Percentiles rank a stretch among this genome's conserved stretches.
These are phyloP conservation scores for Didymella lethalis DNA, from an alignment of 2,329 filamentous ascomycete genomes.

Conservation along the genomic window DNA sequence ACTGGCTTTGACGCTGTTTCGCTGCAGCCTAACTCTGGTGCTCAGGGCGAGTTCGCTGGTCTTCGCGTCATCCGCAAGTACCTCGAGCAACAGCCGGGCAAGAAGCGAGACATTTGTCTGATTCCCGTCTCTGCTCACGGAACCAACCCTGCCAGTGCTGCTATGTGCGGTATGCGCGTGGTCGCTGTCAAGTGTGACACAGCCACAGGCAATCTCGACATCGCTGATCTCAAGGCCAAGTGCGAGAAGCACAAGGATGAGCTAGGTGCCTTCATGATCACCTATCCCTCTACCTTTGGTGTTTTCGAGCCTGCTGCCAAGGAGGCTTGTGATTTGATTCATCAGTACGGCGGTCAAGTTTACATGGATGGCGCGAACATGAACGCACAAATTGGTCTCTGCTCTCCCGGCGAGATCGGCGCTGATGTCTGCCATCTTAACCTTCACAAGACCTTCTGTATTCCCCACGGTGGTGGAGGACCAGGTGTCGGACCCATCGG, in stretches of 20 bases:
- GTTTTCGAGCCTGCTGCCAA: slow-evolving; percentile 93
- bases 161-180: slow-evolving; percentile 95
- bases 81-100: slow-evolving; percentile 70
- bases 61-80: slow-evolving; percentile 87
- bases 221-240: slow-evolving; percentile 84
- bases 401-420: slow-evolving; percentile 92
- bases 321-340: slow-evolving; percentile 83
- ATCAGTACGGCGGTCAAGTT: slow-evolving; percentile 87
- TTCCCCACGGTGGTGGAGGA: slow-evolving; percentile 92
- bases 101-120: slow-evolving; percentile 87
- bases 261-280: slow-evolving; percentile 94
- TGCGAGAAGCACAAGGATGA: slow-evolving; percentile 87
- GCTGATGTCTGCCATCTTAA: slow-evolving; percentile 98
- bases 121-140: slow-evolving; percentile 96
- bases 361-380: slow-evolving; percentile 99
- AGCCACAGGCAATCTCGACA: slow-evolving; percentile 86
- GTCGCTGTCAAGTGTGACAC: slow-evolving; percentile 90
- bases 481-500: slow-evolving; percentile 94
- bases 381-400: slow-evolving; percentile 96
- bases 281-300: slow-evolving; percentile 93
- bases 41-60: slow-evolving; percentile 93
- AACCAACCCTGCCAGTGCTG: slow-evolving; percentile 92
- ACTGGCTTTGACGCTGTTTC: slow-evolving; percentile 91
- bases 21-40: slow-evolving; percentile 93
- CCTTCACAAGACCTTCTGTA: slow-evolving; percentile 98